Conservation (phyloP, 768 basidiomycete genomes). For the Tricholoma bakamatsutake region DNA sequence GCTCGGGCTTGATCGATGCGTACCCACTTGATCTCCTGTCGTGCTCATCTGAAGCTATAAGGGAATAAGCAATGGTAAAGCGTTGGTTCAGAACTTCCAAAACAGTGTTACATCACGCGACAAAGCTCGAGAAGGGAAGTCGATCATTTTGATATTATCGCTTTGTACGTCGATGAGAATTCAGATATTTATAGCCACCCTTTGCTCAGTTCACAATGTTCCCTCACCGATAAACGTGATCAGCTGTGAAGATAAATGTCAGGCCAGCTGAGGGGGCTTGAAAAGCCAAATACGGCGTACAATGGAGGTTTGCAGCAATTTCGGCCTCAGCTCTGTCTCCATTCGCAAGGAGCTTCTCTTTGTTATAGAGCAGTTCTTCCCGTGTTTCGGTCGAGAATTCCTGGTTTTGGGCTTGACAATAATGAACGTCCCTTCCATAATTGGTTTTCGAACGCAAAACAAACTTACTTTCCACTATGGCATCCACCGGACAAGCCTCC, state of each 20-base stretch:
- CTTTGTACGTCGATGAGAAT: slow-evolving; percentile 1
- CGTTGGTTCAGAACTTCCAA: not conserved
- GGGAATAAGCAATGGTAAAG: not conserved
- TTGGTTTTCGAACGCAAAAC: not conserved
- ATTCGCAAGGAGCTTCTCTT: slow-evolving; percentile 95
- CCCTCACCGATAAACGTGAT: slow-evolving; percentile 77
- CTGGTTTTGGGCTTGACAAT: slow-evolving; percentile 82
- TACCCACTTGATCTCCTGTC: not conserved
- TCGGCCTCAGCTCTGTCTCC: slow-evolving; percentile 97
- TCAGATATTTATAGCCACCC: slow-evolving; percentile 11
- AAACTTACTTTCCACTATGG: slow-evolving; percentile 93
- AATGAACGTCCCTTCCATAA: not conserved
- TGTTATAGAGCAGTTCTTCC: slow-evolving; percentile 98
- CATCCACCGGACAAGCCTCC: slow-evolving; percentile 98
- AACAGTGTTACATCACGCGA: slow-evolving; percentile 13
- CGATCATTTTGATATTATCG: not conserved
- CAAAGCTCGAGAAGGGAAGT: not conserved
- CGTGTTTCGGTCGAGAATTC: slow-evolving; percentile 97
- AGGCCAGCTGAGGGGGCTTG: slow-evolving; percentile 9
- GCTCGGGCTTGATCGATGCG: not conserved
- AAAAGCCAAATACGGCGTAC: slow-evolving; percentile 32
- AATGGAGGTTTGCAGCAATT: slow-evolving; percentile 88
- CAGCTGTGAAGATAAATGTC: slow-evolving; percentile 43
- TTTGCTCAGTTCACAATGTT: slow-evolving; percentile 14
- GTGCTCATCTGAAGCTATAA: not conserved